A percentile compares a stretch with the other conserved stretches of the same genome.
Conservation (phyloP, 768 basidiomycete species). For the Mycena latifolia region DNA sequence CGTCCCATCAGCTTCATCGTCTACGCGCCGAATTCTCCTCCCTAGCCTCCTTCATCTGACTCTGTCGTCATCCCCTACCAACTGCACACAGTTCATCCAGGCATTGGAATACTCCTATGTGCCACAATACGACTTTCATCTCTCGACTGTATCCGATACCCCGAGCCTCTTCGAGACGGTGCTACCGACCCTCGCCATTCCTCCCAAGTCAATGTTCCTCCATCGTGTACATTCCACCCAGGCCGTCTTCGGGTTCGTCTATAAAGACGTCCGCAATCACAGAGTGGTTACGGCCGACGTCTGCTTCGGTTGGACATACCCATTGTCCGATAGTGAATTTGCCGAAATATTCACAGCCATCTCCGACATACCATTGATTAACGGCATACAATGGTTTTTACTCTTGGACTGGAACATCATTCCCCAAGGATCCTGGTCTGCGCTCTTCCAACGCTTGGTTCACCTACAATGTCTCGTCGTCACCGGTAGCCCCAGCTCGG, state of each 20-base stretch:
- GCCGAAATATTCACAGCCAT: slow-evolving; percentile 15
- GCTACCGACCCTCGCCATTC: not conserved
- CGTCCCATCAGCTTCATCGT: not conserved
- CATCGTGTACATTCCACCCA: slow-evolving; percentile 13
- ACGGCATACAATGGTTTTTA: slow-evolving; percentile 14
- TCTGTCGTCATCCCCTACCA: not conserved
- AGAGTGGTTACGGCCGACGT: slow-evolving; percentile 3
- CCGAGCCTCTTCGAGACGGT: slow-evolving; percentile 10
- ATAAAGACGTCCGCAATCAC: slow-evolving; percentile 5
- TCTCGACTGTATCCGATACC: not conserved
- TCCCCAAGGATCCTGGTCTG: slow-evolving; percentile 11
- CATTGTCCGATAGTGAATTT: slow-evolving; percentile 10
- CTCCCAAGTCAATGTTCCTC: slow-evolving; percentile 23
- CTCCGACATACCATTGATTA: not conserved
- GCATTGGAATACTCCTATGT: not conserved
- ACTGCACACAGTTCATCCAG: slow-evolving; percentile 8
- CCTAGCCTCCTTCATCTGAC: slow-evolving; percentile 13
- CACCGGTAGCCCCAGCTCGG: slow-evolving; percentile 4
- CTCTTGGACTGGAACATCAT: slow-evolving; percentile 12
- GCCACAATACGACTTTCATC: slow-evolving; percentile 7
- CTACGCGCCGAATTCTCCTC: not conserved
- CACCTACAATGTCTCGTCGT: slow-evolving; percentile 12
- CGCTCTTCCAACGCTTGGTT: slow-evolving; percentile 8
- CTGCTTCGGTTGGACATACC: slow-evolving; percentile 8
- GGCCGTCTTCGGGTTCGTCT: slow-evolving; percentile 12